A percentile compares a stretch with the other conserved stretches of the same genome.
Conservation (phyloP, 1,284 basidiomycete genomes). For the Termitomyces sp. region DNA sequence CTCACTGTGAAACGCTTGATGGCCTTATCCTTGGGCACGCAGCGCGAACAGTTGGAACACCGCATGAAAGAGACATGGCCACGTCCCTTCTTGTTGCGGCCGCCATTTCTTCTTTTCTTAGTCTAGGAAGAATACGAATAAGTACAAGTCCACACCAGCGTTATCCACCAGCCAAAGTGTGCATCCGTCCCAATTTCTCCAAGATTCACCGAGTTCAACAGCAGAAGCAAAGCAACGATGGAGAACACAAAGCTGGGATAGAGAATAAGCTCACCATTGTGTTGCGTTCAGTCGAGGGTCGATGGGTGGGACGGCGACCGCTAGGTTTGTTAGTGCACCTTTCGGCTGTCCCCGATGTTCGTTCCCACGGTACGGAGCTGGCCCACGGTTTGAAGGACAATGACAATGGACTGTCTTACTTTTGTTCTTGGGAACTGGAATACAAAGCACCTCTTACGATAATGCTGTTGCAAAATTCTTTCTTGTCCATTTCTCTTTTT, state of each 20-base stretch:
- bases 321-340: slow-evolving; percentile 13
- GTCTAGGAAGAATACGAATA: slow-evolving; percentile 50
- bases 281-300: slow-evolving; percentile 29
- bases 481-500: slow-evolving; percentile 6
- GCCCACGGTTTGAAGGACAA: neutral
- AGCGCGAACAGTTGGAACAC: slow-evolving; percentile 98
- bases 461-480: slow-evolving; percentile 7
- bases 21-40: slow-evolving; percentile 96
- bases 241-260: slow-evolving; percentile 8
- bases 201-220: slow-evolving; percentile 15
- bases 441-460: neutral
- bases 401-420: slow-evolving; percentile 8
- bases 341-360: slow-evolving; percentile 21
- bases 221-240: slow-evolving; percentile 7
- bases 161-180: slow-evolving; percentile 28
- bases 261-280: slow-evolving; percentile 36
- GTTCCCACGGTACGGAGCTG: slow-evolving; percentile 21
- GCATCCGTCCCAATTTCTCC: slow-evolving; percentile 31
- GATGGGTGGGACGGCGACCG: slow-evolving; percentile 30
- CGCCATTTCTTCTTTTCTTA: slow-evolving; percentile 98
- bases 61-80: slow-evolving; percentile 93
- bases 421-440: slow-evolving; percentile 7
- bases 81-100: slow-evolving; percentile 98
- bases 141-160: slow-evolving; percentile 13
- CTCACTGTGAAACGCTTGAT: slow-evolving; percentile 99